Base-by-base conservation (phyloP, 2,329 filamentous ascomycete genomes). In the Epichloe elymi region DNA sequence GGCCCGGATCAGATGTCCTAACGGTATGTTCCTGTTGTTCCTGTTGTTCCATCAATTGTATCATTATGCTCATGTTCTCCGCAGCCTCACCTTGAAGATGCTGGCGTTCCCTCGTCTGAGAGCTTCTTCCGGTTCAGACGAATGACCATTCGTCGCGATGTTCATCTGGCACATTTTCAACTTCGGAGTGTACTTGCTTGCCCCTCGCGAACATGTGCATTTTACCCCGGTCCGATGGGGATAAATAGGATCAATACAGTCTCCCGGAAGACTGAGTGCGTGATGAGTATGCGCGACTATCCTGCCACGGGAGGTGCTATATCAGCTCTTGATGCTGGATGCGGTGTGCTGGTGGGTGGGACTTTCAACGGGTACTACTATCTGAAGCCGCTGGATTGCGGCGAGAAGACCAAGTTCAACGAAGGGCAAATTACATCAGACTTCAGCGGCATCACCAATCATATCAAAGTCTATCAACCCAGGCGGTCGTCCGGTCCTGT, bases 141-240 rank as follows among this genome's bases (percentile, higher is more conserved):
- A 39, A 80, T 81, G 72, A 70, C 76, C 54, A 68, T 83, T 41
- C 70, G 73, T 44, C 69, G 68, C 19, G 69, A 79, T 48, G 68
- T 80, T 23, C 69, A 73, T 54, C 63, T 84, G 17, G 69, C 78
- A n/a, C 82, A 85, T 63, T 85, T 84, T 54, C 82, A 85, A 60
- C 68, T 85, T 12, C 77, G 82, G 42, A 82, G 82, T 57, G 69
- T 83, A 15, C 65, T 85, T 19, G 78, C 77, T 2, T 75, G 74
- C 58, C 70, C 76, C 5, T 78, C 76, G 8, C 70, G 74, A 35
- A 75, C 73, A 6, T 73, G 75, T 41, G 70, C 73, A 8, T 84
- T 78, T 59, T 84, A 83, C 57, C 74, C 79, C 3, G 71, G 72
- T 37, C 61, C 63, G 40, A 68, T 67, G 46, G 70, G 71, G 14